Evolutionary conservation across 352 stramenopile genomes (phyloP).

Genomic region (Phytophthora chlamydospora): DNA sequence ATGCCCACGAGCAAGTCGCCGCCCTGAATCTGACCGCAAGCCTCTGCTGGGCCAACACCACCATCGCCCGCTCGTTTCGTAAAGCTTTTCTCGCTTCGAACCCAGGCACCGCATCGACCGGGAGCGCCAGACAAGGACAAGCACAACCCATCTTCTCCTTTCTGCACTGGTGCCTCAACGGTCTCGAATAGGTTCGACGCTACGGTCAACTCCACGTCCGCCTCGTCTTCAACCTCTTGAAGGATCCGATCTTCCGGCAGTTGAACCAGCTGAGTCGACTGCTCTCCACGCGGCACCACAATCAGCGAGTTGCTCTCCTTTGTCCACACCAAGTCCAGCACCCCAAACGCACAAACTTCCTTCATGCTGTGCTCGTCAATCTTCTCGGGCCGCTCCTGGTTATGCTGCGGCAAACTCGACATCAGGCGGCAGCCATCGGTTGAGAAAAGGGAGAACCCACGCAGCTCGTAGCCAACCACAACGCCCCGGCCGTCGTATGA

Average conservation of each 20-base stretch:
- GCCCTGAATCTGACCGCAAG: constrained; percentile 55
- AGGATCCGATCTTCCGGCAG: constrained; percentile 28
- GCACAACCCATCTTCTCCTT: constrained; percentile 74
- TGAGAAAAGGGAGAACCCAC: constrained; percentile 82
- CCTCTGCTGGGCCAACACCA: constrained; percentile 64
- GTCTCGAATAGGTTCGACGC: constrained; percentile 47
- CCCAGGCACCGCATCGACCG: constrained; percentile 76
- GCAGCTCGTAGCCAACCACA: constrained; percentile 70
- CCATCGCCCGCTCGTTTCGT: constrained; percentile 52
- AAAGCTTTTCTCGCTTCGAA: constrained; percentile 80
- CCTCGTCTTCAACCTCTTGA: constrained; percentile 19
- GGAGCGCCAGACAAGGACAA: constrained; percentile 80
- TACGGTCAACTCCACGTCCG: constrained; percentile 16
- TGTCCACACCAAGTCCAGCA: constrained; percentile 66
- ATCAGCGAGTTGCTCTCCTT: constrained; percentile 65
- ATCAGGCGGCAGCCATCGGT: constrained; percentile 82
- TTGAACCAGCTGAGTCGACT: constrained; percentile 42
- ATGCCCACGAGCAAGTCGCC: constrained; percentile 79
- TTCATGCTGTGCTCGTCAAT: constrained; percentile 38
- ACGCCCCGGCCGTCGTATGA: constrained; percentile 63
- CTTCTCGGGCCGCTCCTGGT: constrained; percentile 51
- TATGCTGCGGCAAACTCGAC: constrained; percentile 82
- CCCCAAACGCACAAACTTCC: constrained; percentile 68
- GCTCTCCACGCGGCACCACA: constrained; percentile 59
- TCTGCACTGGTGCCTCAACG: constrained; percentile 57